Evolutionary conservation across 768 basidiomycete genomes (phyloP), one percentile per base, ranked within the genome.

Genomic region (Saitozyma podzolica): DNA sequence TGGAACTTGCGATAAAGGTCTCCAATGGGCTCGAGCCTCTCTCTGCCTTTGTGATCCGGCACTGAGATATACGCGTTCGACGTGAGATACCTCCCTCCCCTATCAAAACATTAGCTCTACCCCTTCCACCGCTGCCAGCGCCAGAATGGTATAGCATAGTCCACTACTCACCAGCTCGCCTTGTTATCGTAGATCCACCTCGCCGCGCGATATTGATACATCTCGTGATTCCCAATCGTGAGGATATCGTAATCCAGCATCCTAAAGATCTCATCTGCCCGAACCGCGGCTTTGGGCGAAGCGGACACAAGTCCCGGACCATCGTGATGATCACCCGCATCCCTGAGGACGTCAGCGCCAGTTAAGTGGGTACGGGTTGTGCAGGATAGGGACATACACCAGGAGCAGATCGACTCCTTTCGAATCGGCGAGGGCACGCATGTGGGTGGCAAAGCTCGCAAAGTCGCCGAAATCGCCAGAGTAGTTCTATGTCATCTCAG

Each of bases 61-160:
- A 89, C 73, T 2, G 91, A 92, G 74, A 95, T 90, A 80, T 94
- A 90, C 59, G 86, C 89, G 70, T 95, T 95, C 2, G 88, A 90
- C 0, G 90, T 86, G 52, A 96, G 80, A 77, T 92, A 93, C 50
- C 87, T 83, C 7, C 89, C 90, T 8, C 84, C 82, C 77, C 87
- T 74, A 29, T 29, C 14, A 48, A 6, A 14, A 17, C 3, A 48
- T 17, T 14, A 48, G 47, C 50, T 41, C 17, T 59, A 45, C 13
- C 50, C 39, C 54, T 42, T 16, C 45, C 54, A 37, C 9, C 20
- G 39, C 49, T 54, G 50, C 47, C 40, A 17, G 6, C n/a, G n/a
- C 37, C 10, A 20, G 40, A 39, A 17, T 2, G 7, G 60, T 39
- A 50, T 17, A 56, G 37, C 47, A 62, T 37, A n/a, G 54, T 58